Conservation (phyloP, 495 filamentous ascomycete genomes). For the Neurospora pannonica region DNA sequence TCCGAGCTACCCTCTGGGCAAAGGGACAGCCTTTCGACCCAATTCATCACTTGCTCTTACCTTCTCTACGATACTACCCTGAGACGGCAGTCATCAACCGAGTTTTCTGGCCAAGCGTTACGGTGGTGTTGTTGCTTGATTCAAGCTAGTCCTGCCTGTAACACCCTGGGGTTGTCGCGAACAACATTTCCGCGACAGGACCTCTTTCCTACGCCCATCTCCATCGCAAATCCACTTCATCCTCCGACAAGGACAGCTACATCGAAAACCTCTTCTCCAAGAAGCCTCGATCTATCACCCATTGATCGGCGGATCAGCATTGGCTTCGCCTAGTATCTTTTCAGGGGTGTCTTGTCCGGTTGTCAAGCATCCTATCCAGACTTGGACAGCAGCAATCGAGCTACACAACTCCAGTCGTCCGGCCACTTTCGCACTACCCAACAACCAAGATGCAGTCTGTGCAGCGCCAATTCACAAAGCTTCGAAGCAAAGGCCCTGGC, state of each 20-base stretch:
- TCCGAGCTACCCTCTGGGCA: background rate
- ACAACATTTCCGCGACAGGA: background rate
- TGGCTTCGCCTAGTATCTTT: background rate
- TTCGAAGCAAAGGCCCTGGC: conserved; percentile 57
- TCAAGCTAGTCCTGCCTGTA: background rate
- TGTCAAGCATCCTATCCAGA: background rate
- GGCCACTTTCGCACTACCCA: background rate
- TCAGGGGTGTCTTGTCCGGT: background rate
- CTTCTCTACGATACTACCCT: background rate
- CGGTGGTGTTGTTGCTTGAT: background rate
- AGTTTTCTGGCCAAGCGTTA: background rate
- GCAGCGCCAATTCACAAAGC: conserved; percentile 63
- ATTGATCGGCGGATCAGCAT: background rate
- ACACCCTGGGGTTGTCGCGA: background rate
- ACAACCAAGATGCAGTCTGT: conserved; percentile 62
- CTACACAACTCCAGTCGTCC: background rate
- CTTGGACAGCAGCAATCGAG: background rate
- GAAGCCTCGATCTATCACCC: background rate
- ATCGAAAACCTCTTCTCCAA: background rate
- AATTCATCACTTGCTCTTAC: background rate
- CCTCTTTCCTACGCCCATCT: background rate
- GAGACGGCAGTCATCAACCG: background rate
- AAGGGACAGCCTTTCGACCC: background rate
- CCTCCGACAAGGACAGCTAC: background rate
- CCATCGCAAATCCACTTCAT: background rate